These are phyloP conservation scores for Citrullus amarus DNA, from an alignment of 306 rosid genomes.

Conservation along the genomic window DNA sequence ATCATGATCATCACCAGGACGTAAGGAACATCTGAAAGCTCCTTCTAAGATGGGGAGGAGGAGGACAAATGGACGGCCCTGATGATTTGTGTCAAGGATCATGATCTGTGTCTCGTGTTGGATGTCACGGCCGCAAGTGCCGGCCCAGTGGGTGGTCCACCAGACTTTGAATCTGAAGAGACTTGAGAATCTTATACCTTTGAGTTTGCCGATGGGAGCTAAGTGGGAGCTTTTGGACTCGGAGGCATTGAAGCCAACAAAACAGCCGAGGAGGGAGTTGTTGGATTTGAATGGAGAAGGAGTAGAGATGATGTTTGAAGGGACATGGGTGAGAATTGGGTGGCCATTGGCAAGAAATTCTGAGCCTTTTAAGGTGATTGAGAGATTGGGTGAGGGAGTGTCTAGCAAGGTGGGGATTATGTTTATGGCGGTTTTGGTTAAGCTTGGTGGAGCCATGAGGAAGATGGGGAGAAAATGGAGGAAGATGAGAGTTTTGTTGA, in stretches of 20 bases:
- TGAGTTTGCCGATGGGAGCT: conserved; percentile 34
- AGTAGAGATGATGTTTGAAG: conserved; percentile 30
- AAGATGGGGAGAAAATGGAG: not conserved
- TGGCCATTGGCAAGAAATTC: conserved; percentile 40
- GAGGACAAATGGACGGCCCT: conserved; percentile 38
- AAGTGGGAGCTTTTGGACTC: conserved; percentile 33
- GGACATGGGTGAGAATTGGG: conserved; percentile 44
- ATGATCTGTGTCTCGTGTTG: conserved; percentile 55
- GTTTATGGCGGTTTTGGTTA: conserved; percentile 17
- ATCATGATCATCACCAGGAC: conserved; percentile 17
- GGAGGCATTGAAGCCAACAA: conserved; percentile 40
- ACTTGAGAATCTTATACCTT: conserved; percentile 31
- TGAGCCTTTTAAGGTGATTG: conserved; percentile 27
- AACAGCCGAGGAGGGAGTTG: conserved; percentile 24
- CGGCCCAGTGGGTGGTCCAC: conserved; percentile 71
- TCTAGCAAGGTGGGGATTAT: not conserved
- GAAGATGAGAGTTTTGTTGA: not conserved
- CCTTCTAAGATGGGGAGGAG: conserved; percentile 56
- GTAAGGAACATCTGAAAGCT: conserved; percentile 39
- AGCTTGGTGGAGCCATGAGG: conserved; percentile 51
- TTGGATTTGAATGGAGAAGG: conserved; percentile 13
- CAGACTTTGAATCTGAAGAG: conserved; percentile 63
- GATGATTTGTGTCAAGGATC: conserved; percentile 25
- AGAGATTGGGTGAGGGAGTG: not conserved
- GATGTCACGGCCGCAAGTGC: conserved; percentile 32